Base-by-base conservation (phyloP, 2,329 filamentous ascomycete species). In the Calonectria ilicicola region DNA sequence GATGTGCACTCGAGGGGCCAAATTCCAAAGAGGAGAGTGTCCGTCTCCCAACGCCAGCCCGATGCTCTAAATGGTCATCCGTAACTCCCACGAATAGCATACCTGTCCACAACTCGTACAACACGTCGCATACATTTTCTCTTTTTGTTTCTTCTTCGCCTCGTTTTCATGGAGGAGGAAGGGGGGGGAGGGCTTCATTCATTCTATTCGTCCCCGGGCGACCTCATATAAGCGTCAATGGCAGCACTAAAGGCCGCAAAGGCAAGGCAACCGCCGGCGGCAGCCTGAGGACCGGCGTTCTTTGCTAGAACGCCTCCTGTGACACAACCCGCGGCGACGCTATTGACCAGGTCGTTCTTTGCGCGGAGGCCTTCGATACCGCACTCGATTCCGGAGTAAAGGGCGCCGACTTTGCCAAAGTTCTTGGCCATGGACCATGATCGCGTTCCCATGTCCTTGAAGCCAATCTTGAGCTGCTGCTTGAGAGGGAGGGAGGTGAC, bases 351-450 rank as follows among this genome's bases (percentile, higher is more conserved):
- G 83, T 98, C 97, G 85, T 98, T 98, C 88, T 98, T 98, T 26
- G 96, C 97, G 35, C 97, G 91, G 79, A 94, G 89, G 0, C 96
- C 96, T 84, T 99, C 97, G 81, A 99, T 95, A 76, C 94, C 95
- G 87, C 97, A 99, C 86, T 99, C 97, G 66, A 97, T 98, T 47
- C 96, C 96, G 19, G 92, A 91, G 87, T 97, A 99, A 23, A 98
- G 90, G 2, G 95, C 94, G 79, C 97, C 97, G 63, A 99, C 95
- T 78, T 96, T 93, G 74, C 95, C 96, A 82, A 99, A 99, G 87
- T 97, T 98, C 87, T 96, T 97, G 67, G 96, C 97, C 60, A 93
- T 95, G 74, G 92, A 93, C 84, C 89, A 94, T 5, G 95, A 96
- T 15, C 95, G 92, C 75, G 89, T 85, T 77, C 97, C 97, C 96